Evolutionary conservation across 805 yeast species (phyloP).

Genomic region (Kazachstania martiniae): DNA sequence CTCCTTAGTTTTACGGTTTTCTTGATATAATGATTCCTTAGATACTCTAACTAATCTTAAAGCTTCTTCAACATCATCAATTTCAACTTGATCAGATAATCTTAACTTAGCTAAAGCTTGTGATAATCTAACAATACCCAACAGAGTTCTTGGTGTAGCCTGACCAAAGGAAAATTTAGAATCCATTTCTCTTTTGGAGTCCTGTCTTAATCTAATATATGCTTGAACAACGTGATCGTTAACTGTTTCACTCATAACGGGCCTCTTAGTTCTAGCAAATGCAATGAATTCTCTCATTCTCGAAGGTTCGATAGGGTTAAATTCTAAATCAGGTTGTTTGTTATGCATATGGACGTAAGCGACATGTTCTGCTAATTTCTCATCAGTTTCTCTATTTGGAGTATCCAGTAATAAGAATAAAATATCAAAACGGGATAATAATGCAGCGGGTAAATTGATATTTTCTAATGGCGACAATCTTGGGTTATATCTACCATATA

Average conservation of each 20-base stretch:
- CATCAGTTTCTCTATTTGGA: slow-evolving; percentile 72
- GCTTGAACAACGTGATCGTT: slow-evolving; percentile 78
- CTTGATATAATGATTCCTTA: slow-evolving; percentile 64
- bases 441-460: slow-evolving; percentile 92
- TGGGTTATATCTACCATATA: slow-evolving; percentile 90
- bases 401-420: slow-evolving; percentile 77
- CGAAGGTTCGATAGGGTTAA: slow-evolving; percentile 66
- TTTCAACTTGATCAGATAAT: slow-evolving; percentile 58
- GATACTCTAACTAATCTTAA: slow-evolving; percentile 76
- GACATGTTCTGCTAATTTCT: slow-evolving; percentile 83
- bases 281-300: slow-evolving; percentile 83
- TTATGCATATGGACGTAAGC: slow-evolving; percentile 92
- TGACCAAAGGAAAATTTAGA: slow-evolving; percentile 75
- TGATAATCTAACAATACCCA: slow-evolving; percentile 84
- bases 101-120: slow-evolving; percentile 91
- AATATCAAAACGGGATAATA: slow-evolving; percentile 88
- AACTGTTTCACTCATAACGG: slow-evolving; percentile 72
- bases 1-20: slow-evolving; percentile 38
- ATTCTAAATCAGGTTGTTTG: slow-evolving; percentile 67
- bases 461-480: slow-evolving; percentile 85
- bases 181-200: slow-evolving; percentile 67
- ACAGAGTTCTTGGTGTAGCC: slow-evolving; percentile 88
- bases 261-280: slow-evolving; percentile 74
- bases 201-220: slow-evolving; percentile 88
- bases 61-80: slow-evolving; percentile 91